These are phyloP conservation scores for Lecanicillium sp. DNA, from an alignment of 2,329 filamentous ascomycete genomes.

Conservation along the genomic window DNA sequence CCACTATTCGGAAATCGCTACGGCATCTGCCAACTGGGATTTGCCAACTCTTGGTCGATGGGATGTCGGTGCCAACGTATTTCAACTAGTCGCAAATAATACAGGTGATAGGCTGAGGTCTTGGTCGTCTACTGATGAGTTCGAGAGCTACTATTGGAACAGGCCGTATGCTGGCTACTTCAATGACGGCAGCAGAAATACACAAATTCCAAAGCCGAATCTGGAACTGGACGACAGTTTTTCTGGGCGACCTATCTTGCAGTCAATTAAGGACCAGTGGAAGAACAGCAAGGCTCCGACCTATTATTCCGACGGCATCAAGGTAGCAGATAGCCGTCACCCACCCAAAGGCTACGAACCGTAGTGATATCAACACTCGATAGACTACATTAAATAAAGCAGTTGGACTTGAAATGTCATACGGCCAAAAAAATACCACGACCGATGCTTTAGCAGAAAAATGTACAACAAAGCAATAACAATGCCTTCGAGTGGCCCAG, in stretches of 20 bases:
- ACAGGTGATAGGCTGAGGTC: conserved; percentile 45
- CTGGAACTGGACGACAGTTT: conserved; percentile 22
- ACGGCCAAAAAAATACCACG: too few relatives aligned
- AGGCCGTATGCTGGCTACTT: conserved; percentile 43
- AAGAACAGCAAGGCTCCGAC: conserved; percentile 24
- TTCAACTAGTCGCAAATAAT: conserved; percentile 47
- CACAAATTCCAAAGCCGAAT: conserved; percentile 31
- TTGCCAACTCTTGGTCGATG: conserved; percentile 61
- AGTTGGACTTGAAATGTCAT: too few relatives aligned
- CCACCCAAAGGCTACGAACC: conserved; percentile 30
- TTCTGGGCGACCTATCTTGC: conserved; percentile 25
- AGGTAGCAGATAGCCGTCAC: conserved; percentile 32
- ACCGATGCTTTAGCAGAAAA: too few relatives aligned
- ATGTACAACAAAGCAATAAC: too few relatives aligned
- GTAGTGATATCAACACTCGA: too few relatives aligned
- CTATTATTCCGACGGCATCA: conserved; percentile 32
- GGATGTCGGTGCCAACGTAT: conserved; percentile 65
- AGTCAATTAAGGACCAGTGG: conserved; percentile 29
- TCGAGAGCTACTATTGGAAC: conserved; percentile 42
- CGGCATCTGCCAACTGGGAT: conserved; percentile 60
- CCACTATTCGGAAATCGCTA: conserved; percentile 61
- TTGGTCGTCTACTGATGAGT: conserved; percentile 22
- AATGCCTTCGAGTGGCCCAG: too few relatives aligned
- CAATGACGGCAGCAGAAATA: conserved; percentile 25
- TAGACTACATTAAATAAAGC: too few relatives aligned